A percentile compares a stretch with the other conserved stretches of the same genome.
These are phyloP conservation scores for Drechslera avenae DNA, from an alignment of 2,329 filamentous ascomycete species.

Conservation along the genomic window DNA sequence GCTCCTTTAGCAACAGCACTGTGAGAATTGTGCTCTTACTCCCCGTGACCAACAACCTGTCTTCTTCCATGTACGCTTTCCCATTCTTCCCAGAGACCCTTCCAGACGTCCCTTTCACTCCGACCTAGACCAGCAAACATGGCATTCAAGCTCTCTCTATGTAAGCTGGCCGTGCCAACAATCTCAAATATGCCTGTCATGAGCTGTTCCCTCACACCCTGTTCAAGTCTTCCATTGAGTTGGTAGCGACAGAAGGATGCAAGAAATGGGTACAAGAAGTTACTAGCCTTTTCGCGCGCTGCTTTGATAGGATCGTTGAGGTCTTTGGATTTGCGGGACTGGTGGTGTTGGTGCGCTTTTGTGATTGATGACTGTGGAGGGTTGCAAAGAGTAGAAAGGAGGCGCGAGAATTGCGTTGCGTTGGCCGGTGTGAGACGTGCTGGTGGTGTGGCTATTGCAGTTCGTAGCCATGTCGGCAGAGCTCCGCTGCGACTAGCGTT, in stretches of 20 bases:
- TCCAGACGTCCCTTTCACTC: conserved; percentile 46
- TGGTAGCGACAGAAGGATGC: conserved; percentile 62
- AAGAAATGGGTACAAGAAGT: conserved; percentile 63
- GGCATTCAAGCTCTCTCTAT: conserved; percentile 38
- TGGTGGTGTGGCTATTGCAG: conserved; percentile 10
- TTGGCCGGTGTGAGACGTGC: conserved; percentile 49
- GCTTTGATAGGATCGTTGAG: conserved; percentile 66
- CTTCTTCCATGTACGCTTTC: conserved; percentile 33
- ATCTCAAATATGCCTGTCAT: conserved; percentile 60
- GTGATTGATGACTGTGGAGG: conserved; percentile 63
- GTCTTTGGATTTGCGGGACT: conserved; percentile 35
- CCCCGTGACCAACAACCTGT: conserved; percentile 12
- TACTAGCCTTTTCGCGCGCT: conserved; percentile 61
- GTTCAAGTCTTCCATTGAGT: conserved; percentile 55
- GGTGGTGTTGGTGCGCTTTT: conserved; percentile 43
- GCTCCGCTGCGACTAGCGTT: conserved; percentile 38
- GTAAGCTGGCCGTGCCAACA: conserved; percentile 39
- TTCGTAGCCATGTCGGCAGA: conserved; percentile 42
- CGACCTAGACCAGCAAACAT: conserved; percentile 47
- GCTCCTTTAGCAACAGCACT: too few species aligned
- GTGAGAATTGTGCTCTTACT: not conserved
- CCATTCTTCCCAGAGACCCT: conserved; percentile 46
- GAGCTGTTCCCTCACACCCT: conserved; percentile 60
- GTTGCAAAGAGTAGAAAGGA: conserved; percentile 65
- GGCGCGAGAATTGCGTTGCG: conserved; percentile 57